phyloP scores from a whole-genome alignment of 768 basidiomycete genomes.

The Lentinula boryana region DNA sequence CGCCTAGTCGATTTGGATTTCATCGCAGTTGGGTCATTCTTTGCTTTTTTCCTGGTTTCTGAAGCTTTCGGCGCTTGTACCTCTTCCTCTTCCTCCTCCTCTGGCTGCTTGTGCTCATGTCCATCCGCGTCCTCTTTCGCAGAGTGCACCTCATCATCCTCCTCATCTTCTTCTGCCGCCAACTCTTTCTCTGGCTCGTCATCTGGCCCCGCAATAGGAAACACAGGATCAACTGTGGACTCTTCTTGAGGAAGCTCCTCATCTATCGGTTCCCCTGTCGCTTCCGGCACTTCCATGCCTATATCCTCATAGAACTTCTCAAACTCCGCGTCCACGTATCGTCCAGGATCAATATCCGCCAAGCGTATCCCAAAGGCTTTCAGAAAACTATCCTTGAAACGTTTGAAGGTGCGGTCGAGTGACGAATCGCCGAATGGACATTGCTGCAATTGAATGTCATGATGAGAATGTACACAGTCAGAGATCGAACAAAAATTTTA shows the following conservation, averaged over 20 bases:
- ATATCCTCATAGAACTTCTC: slow-evolving; percentile 35
- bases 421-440: slow-evolving; percentile 51
- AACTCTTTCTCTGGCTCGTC: background rate
- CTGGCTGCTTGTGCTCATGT: background rate
- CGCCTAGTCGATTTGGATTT: background rate
- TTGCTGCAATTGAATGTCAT: slow-evolving; percentile 32
- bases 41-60: background rate
- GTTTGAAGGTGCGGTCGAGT: slow-evolving; percentile 46
- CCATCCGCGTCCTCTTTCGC: background rate
- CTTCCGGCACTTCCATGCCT: slow-evolving; percentile 27
- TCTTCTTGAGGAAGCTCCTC: slow-evolving; percentile 16
- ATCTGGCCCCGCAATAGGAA: background rate
- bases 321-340: slow-evolving; percentile 33
- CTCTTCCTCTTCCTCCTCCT: background rate
- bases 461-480: slow-evolving; percentile 2
- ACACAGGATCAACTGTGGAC: slow-evolving; percentile 20
- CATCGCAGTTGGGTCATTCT: background rate
- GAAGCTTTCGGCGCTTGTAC: too few relatives aligned
- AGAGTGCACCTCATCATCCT: background rate
- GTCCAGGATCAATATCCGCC: slow-evolving; percentile 26
- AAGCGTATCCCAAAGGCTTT: slow-evolving; percentile 39
- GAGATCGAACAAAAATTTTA: background rate
- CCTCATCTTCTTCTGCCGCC: background rate
- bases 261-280: slow-evolving; percentile 10
- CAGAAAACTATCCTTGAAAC: slow-evolving; percentile 42